Evolutionary conservation across 306 rosid species (phyloP).

Genomic region (Phaseolus lunatus): DNA sequence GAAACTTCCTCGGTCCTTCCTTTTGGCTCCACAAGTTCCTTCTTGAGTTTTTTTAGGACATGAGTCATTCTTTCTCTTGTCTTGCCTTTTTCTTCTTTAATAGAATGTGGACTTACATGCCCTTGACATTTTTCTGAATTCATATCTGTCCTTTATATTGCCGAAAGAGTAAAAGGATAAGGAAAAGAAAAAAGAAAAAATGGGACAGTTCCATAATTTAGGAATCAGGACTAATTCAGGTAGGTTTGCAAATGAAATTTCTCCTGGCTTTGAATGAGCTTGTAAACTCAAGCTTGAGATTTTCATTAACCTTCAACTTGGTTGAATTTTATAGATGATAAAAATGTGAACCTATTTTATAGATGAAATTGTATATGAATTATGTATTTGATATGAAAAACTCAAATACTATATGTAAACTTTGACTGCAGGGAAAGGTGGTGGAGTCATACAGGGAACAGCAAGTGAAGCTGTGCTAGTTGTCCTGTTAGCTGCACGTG

Average conservation of each 20-base stretch:
- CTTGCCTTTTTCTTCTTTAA: background rate
- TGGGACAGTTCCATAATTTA: slow-evolving; percentile 5
- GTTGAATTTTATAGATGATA: slow-evolving; percentile 20
- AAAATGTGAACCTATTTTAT: slow-evolving; percentile 14
- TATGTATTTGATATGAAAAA: slow-evolving; percentile 10
- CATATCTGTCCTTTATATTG: background rate
- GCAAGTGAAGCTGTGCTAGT: slow-evolving; percentile 98
- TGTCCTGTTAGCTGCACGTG: slow-evolving; percentile 93
- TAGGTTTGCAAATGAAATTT: background rate
- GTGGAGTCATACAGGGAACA: slow-evolving; percentile 97
- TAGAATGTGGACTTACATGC: background rate
- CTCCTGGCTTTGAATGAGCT: slow-evolving; percentile 19
- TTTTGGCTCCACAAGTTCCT: background rate
- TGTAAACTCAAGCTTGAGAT: slow-evolving; percentile 29
- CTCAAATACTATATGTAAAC: slow-evolving; percentile 17
- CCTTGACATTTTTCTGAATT: slow-evolving; percentile 5
- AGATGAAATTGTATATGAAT: background rate
- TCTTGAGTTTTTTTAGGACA: background rate
- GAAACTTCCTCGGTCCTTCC: background rate
- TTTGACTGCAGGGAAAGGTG: slow-evolving; percentile 79
- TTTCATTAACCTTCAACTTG: slow-evolving; percentile 18
- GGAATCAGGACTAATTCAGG: background rate
- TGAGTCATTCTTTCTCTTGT: slow-evolving; percentile 3
- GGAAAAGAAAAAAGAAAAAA: background rate
- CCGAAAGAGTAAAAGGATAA: background rate